These are phyloP conservation scores for Apiotrichum sp. DNA, from an alignment of 1,284 basidiomycete genomes.

Conservation along the genomic window DNA sequence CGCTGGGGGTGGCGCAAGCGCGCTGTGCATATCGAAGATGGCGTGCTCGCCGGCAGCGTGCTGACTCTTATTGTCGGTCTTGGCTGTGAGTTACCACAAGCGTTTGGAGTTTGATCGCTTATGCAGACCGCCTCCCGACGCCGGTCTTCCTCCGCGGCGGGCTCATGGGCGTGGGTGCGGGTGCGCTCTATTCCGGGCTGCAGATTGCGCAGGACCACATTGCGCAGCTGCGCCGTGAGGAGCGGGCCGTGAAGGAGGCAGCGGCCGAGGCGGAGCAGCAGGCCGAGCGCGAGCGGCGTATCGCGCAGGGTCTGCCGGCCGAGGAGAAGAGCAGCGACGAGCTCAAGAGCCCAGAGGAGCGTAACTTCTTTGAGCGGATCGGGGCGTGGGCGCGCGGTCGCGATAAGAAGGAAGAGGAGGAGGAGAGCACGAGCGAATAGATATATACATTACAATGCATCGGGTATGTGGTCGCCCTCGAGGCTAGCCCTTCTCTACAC, in stretches of 20 bases:
- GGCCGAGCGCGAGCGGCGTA: neutral
- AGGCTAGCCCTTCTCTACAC: no score
- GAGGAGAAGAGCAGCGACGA: neutral
- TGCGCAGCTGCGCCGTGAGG: conserved; percentile 18
- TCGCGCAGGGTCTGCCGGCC: conserved; percentile 1
- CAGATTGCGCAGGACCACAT: conserved; percentile 35
- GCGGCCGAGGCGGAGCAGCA: conserved; percentile 2
- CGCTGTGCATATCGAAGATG: conserved; percentile 35
- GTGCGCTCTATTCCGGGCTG: conserved; percentile 27
- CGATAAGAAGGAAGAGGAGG: neutral
- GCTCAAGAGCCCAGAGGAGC: neutral
- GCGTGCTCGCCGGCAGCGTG: conserved; percentile 34
- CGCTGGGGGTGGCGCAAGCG: conserved; percentile 33
- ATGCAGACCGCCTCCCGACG: conserved; percentile 37
- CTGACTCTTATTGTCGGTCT: conserved; percentile 30
- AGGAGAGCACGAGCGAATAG: neutral
- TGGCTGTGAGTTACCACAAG: conserved; percentile 28
- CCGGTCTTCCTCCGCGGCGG: conserved; percentile 32
- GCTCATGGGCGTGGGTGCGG: conserved; percentile 33
- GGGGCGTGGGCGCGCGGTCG: neutral
- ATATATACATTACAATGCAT: conserved; percentile 1
- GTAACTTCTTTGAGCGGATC: neutral
- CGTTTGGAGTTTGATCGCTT: neutral
- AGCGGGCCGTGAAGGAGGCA: conserved; percentile 2
- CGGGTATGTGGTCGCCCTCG: neutral